phyloP scores from a whole-genome alignment of 2,329 filamentous ascomycete genomes.

The Neopestalotiopsis sp. region DNA sequence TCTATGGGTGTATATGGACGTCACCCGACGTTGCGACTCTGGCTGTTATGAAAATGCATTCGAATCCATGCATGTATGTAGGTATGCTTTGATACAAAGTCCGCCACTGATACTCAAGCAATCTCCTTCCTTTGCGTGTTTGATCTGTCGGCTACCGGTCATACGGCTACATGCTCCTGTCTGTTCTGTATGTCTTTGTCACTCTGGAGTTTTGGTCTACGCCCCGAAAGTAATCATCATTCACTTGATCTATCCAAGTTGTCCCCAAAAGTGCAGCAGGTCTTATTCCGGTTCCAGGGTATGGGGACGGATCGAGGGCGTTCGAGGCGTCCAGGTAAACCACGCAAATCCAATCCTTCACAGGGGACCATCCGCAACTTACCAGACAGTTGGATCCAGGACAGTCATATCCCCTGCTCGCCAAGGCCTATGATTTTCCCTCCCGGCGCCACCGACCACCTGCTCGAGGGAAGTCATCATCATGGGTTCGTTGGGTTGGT shows the following conservation, averaged over 20 bases:
- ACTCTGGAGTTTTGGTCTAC: no score
- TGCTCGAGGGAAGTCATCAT: neutral
- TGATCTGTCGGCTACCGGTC: no score
- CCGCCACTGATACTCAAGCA: no score
- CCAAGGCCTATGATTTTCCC: neutral
- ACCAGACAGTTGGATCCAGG: conserved; percentile 8
- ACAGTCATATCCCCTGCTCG: neutral
- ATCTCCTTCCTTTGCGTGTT: no score
- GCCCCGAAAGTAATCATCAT: no score
- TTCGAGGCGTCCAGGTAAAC: conserved; percentile 1
- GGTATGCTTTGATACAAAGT: no score
- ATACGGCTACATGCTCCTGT: no score
- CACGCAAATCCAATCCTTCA: neutral
- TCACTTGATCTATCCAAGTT: neutral
- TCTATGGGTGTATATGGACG: no score
- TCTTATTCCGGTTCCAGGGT: neutral
- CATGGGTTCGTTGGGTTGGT: neutral
- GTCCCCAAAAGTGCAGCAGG: neutral
- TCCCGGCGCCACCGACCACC: neutral
- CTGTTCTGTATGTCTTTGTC: no score
- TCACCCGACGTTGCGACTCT: no score
- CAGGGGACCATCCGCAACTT: conserved; percentile 6
- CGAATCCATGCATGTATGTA: no score
- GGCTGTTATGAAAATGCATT: no score
- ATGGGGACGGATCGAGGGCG: conserved; percentile 2